Base-by-base conservation (phyloP, 1,139 yeast genomes). In the Meyerozyma guilliermondii region DNA sequence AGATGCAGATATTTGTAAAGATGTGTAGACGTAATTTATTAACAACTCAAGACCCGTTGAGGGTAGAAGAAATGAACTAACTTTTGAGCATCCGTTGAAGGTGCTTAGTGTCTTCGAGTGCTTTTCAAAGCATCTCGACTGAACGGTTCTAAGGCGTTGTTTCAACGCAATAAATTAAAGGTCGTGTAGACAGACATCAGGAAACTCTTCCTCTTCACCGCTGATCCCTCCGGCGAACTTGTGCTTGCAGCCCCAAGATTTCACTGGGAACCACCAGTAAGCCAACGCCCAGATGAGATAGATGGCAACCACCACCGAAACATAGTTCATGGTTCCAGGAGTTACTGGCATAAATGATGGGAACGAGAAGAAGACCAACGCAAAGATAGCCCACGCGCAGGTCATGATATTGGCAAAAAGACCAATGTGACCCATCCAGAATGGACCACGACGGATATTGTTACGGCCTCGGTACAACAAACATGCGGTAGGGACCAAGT, bases 261-360 rank as follows among this genome's bases (percentile, higher is more conserved):
- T 66, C 44, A 68, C 54, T 24, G 77, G 77, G 65, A 70, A 68
- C 58, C 60, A 72, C 87, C 88, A 83, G 58, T 80, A 80, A 5
- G 68, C 62, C 40, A 82, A 49, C 8, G 81, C 69, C 60, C 78
- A 80, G 4, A 76, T 46, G 13, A 77, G 60, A 56, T 78, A 80
- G 22, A 79, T 78, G 1, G 66, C 83, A 48, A 81, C 67, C 17
- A 83, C 85, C 7, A 74, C 87, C n/a, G 80, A 69, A 27, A 83
- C 84, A 56, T 83, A 84, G 64, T 84, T 84, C 86, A 84, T 82
- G 52, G 74, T 72, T 41, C 75, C 74, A 33, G 72, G 76, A 4
- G 76, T 70, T 2, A 76, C 88, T 1, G 91, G 91, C 73, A 79
- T 73, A 39, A 65, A 65, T 36, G 80, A 70, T 39, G 92, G 92